Evolutionary conservation across 108 stramenopile species (phyloP), one percentile per base, ranked within the genome.

Genomic region (Fistulifera pelliculosa): DNA sequence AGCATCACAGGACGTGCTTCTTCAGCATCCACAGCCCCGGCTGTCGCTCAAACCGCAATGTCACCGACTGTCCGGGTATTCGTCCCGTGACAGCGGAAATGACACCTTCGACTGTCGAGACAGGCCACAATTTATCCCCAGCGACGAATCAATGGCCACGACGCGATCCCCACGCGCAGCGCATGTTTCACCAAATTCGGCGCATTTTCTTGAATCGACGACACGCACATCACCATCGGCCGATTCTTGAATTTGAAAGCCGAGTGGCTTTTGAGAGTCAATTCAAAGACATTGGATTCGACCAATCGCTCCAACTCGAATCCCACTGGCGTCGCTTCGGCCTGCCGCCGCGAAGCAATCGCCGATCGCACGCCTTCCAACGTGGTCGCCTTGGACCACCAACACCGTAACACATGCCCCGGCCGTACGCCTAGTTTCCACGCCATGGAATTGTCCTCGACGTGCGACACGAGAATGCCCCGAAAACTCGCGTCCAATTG

Each of bases 111-210:
- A 81, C 75, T 28, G 79, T 87, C 8, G 80, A 79, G 11, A 88
- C 85, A 51, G 88, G 81, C 92, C 92, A 94, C 75, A 94, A 71
- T 24, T 69, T 54, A 15, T 61, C 73, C 91, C 91, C 14, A 89
- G 40, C 21, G 81, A 75, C 0, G 85, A 79, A 24, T 82, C 87
- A 16, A 89, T 83, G 21, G 84, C 80, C 19, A 88, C 40, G 12
- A 88, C 67, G 26, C 89, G 70, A 68, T 91, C 88, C 10, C 88
- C 4, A 75, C 54, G 41, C 68, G 68, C 2, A 90, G 54, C 31
- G 78, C 83, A 26, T 70, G 54, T 23, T 53, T 56, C 7, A 81
- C 88, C n/a, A 75, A 47, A 0, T 63, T 70, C 1, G 71, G 66
- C 18, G 84, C 84, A 51, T 81, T 72, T 5, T 76, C 65, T 10